phyloP scores from a whole-genome alignment of 164 flowering plant genomes.

The grape (Vitis vinifera) region DNA sequence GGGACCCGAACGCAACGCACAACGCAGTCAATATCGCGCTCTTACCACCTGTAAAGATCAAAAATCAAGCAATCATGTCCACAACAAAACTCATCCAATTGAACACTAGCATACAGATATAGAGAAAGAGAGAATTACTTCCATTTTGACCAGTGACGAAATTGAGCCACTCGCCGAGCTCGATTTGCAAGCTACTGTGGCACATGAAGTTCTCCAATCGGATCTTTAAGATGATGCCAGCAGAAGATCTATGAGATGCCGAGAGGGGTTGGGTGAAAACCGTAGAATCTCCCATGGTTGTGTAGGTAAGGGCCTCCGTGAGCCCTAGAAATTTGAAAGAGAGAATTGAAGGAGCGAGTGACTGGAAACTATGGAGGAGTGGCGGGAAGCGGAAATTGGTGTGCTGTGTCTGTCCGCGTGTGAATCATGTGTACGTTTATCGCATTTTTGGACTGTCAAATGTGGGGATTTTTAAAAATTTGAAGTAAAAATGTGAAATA shows the following conservation, averaged over 20 bases:
- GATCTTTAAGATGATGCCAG: slow-evolving; percentile 67
- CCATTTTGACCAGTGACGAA: slow-evolving; percentile 97
- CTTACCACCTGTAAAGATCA: slow-evolving; percentile 70
- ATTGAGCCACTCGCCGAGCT: slow-evolving; percentile 71
- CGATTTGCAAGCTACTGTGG: slow-evolving; percentile 65
- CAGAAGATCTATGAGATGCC: slow-evolving; percentile 22
- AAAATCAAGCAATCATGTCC: background rate
- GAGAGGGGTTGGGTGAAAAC: slow-evolving; percentile 19
- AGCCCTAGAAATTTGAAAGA: too few relatives aligned
- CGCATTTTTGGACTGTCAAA: too few relatives aligned
- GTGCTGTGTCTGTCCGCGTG: too few relatives aligned
- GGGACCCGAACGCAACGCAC: slow-evolving; percentile 82
- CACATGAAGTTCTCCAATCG: slow-evolving; percentile 94
- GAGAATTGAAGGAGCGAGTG: too few relatives aligned
- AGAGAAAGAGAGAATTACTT: slow-evolving; percentile 37
- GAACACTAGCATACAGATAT: background rate
- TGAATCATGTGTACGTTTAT: too few relatives aligned
- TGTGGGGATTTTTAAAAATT: too few relatives aligned
- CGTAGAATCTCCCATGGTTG: slow-evolving; percentile 48
- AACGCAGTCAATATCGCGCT: slow-evolving; percentile 89
- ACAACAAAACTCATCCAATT: background rate
- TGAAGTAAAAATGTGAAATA: too few relatives aligned
- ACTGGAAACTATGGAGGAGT: too few relatives aligned
- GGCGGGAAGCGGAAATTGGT: too few relatives aligned
- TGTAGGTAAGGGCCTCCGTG: too few relatives aligned